Evolutionary conservation across 345 rosid species (phyloP), one percentile per base, ranked within the genome.

Genomic region (Arabidopsis thaliana): DNA sequence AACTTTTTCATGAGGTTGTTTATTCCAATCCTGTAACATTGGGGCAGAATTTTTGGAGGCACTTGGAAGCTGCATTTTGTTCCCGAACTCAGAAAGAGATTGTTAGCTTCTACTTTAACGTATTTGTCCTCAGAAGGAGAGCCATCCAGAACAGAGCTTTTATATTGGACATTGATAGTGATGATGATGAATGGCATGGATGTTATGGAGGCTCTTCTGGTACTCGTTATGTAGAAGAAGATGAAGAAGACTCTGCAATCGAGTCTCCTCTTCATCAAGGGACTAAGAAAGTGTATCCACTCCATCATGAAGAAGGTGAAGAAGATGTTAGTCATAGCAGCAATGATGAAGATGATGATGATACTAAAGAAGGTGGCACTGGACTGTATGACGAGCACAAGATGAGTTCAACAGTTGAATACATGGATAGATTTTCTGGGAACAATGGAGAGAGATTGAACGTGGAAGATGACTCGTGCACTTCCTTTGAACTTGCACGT

Each of bases 171-270:
- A 69, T 84, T 23, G 97, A 91, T 68, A 91, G 97, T 32, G 97
- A 91, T 81, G 88, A 91, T 60, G 97, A 91, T 62, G 93, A 89
- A 71, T 89, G 93, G 91, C 91, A 83, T 62, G 82, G 61, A 36
- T 67, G 73, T 50, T 64, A 76, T 46, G 76, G 74, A 37, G 60
- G 68, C 33, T 20, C 79, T 25, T 61, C 32, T 40, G 45, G 52
- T 40, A 53, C 48, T 65, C 86, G 48, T 66, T 82, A 68, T 53
- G 50, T 59, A 4, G 84, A 83, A 40, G 89, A 83, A 34, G 84
- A 80, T 30, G 88, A 85, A 25, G 88, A 85, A 67, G 22, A 58
- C 55, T 84, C 92, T 56, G 88, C 75, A n/a, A 66, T 82, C 2
- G 87, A 86, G 75, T 88, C 84, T 69, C 79, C 78, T 60, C 44